A percentile compares a stretch with the other conserved stretches of the same genome.
These are phyloP conservation scores for Ceratobasidium sp. DNA, from an alignment of 1,284 basidiomycete species.

Conservation along the genomic window DNA sequence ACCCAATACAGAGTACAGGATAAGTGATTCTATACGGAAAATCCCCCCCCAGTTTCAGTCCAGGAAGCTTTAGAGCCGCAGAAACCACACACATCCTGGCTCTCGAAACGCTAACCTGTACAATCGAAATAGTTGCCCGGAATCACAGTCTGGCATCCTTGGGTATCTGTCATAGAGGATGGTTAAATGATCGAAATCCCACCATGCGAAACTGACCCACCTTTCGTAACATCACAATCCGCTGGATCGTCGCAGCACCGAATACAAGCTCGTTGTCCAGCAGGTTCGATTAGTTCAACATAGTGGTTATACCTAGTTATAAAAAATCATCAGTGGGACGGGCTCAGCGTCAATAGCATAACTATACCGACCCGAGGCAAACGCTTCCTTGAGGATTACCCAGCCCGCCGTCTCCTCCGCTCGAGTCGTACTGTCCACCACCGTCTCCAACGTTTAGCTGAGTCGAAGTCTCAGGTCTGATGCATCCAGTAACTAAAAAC, in stretches of 20 bases:
- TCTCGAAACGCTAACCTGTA: neutral
- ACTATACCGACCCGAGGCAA: slow-evolving; percentile 51
- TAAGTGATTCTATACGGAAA: neutral
- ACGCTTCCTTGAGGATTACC: slow-evolving; percentile 54
- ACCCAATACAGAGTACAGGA: too few relatives aligned
- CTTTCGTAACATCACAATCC: slow-evolving; percentile 49
- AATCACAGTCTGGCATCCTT: slow-evolving; percentile 51
- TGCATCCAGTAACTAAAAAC: slow-evolving; percentile 47
- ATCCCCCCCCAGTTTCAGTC: neutral
- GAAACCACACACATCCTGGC: neutral
- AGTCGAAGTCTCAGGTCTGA: slow-evolving; percentile 37
- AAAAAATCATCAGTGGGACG: too few relatives aligned
- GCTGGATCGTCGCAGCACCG: slow-evolving; percentile 54
- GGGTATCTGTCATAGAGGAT: slow-evolving; percentile 45
- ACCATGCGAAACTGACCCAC: slow-evolving; percentile 16
- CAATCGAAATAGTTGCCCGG: slow-evolving; percentile 51
- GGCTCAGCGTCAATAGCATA: neutral
- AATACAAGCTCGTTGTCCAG: slow-evolving; percentile 53
- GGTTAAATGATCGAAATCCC: neutral
- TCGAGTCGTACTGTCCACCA: slow-evolving; percentile 57
- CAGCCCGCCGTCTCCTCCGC: slow-evolving; percentile 53
- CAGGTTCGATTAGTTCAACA: slow-evolving; percentile 56
- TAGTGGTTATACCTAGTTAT: slow-evolving; percentile 52
- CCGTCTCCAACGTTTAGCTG: slow-evolving; percentile 51
- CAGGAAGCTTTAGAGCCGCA: too few relatives aligned